Evolutionary conservation across 768 basidiomycete species (phyloP).

Genomic region (Leccinum sublutescens): DNA sequence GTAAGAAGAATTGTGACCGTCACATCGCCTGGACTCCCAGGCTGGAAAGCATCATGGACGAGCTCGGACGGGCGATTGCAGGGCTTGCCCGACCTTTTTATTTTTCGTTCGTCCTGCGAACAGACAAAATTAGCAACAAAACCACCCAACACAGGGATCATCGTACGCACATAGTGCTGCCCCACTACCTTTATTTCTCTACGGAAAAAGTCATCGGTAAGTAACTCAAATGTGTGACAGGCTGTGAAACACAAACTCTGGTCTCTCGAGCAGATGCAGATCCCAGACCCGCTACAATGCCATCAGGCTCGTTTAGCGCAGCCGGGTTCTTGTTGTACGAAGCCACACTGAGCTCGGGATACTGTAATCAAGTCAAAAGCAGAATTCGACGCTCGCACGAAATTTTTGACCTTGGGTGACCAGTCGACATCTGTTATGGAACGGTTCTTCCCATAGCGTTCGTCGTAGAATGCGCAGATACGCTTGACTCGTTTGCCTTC

Average conservation of each 20-base stretch:
- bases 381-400: neutral
- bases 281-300: constrained; percentile 98
- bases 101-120: constrained; percentile 18
- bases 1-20: neutral
- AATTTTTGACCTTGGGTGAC: constrained; percentile 83
- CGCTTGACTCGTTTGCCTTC: constrained; percentile 88
- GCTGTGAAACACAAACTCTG: constrained; percentile 87
- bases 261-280: constrained; percentile 88
- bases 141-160: neutral
- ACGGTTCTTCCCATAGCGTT: constrained; percentile 86
- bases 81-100: neutral
- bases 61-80: neutral
- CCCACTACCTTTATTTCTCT: neutral
- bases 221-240: neutral
- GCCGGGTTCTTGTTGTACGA: constrained; percentile 98
- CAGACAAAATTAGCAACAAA: neutral
- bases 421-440: constrained; percentile 97
- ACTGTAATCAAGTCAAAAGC: constrained; percentile 47
- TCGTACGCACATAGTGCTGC: neutral
- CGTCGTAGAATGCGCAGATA: constrained; percentile 94
- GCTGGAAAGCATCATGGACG: neutral
- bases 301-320: constrained; percentile 93
- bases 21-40: neutral
- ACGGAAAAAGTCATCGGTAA: neutral
- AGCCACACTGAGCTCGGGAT: constrained; percentile 91